Evolutionary conservation across 495 filamentous ascomycete genomes (phyloP), one percentile per base, ranked within the genome.

Genomic region (Podospora fimiseda): DNA sequence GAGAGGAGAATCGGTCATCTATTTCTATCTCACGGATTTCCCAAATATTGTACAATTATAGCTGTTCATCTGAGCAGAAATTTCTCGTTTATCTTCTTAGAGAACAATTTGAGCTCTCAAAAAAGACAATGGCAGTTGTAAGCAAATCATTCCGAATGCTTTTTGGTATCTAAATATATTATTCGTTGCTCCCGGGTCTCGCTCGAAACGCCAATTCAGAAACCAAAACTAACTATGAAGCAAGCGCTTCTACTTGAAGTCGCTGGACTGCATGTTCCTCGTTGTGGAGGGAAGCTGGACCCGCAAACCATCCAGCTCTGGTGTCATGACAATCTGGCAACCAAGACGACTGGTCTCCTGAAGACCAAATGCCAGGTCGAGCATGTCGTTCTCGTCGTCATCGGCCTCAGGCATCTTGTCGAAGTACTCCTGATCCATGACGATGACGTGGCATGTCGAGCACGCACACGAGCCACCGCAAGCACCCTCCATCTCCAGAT

Each of bases 341-440:
- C 93, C 93, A 43, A 98, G 70, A n/a, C 93, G 80, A 41, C 89
- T 95, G 43, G 94, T 98, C 74, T 98, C 93, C 6, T 91, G 96
- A 60, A 97, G 63, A 0, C 93, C 93, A 67, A 98, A 98, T 0
- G 93, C 93, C 53, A 97, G 68, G 67, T 98, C 93, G 60, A 98
- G 74, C 93, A 98, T 98, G 71, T 98, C 93, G 68, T 97, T 97
- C 79, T 98, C 93, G 66, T 98, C 94, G 66, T 98, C 93, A 38
- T 86, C 84, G 14, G 93, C 88, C 70, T 97, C 94, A 42, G 84
- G 80, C 75, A 97, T 92, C 72, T 83, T 85, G 57, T 97, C 93
- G 65, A 89, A 97, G 76, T 87, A 80, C 14, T 83, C 85, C 3
- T 88, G 80, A 61, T 88, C 84, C 52, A 85, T 76, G 39, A 98